A percentile compares a stretch with the other conserved stretches of the same genome.
phyloP scores from a whole-genome alignment of 306 rosid genomes.

The Calophaca sinica region DNA sequence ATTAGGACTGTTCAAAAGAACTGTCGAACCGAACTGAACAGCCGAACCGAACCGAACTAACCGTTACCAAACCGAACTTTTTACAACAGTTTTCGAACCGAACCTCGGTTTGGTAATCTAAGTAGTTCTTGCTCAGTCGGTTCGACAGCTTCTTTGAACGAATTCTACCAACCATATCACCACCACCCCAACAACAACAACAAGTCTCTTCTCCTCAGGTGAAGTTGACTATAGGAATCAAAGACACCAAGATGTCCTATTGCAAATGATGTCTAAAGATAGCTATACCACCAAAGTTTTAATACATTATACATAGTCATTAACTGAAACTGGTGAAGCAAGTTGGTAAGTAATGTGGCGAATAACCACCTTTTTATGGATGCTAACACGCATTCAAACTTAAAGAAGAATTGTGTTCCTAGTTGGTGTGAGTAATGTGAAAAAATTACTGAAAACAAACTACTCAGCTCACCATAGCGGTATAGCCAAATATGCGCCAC shows the following conservation, averaged over 20 bases:
- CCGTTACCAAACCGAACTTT: too few relatives aligned
- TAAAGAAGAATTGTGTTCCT: too few relatives aligned
- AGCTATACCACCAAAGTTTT: constrained; percentile 3
- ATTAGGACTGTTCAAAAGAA: too few relatives aligned
- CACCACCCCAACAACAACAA: background rate
- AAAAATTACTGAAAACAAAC: constrained; percentile 12
- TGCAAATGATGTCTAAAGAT: background rate
- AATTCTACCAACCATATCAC: background rate
- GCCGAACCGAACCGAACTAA: too few relatives aligned
- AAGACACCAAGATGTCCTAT: background rate
- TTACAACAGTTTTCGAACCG: too few relatives aligned
- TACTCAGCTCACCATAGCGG: background rate
- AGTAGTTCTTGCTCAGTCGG: too few relatives aligned
- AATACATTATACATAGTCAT: background rate
- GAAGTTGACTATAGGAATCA: background rate
- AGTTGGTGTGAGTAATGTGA: too few relatives aligned
- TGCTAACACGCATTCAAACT: too few relatives aligned
- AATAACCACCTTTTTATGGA: too few relatives aligned
- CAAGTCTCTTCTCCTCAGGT: background rate
- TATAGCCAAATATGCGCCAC: background rate
- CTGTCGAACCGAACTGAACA: too few relatives aligned
- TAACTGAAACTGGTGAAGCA: background rate
- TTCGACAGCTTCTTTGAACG: too few relatives aligned
- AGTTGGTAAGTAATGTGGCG: background rate
- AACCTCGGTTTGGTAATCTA: too few relatives aligned